Percentiles rank a stretch among this genome's conserved stretches.
phyloP scores from a whole-genome alignment of 2,329 filamentous ascomycete genomes.

The Botrytis pseudocinerea region DNA sequence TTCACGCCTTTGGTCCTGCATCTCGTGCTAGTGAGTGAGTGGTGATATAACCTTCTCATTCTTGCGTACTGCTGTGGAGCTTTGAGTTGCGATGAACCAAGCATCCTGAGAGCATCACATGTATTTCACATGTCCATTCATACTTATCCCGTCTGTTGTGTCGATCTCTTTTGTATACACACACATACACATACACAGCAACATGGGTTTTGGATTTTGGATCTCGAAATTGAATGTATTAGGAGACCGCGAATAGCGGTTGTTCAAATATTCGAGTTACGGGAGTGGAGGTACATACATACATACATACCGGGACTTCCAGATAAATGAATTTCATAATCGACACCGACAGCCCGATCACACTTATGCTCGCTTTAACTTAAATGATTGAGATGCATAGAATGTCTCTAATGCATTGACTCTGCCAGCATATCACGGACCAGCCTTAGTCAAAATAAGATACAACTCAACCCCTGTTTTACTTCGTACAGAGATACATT shows the following conservation, averaged over 20 bases:
- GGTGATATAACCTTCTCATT: constrained; percentile 12
- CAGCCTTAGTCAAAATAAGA: not conserved
- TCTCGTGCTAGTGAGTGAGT: not conserved
- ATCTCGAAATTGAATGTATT: not conserved
- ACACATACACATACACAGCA: not conserved
- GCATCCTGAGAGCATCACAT: constrained; percentile 1
- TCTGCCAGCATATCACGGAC: constrained; percentile 19
- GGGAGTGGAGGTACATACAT: not conserved
- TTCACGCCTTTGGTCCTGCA: constrained; percentile 12
- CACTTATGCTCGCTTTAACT: constrained; percentile 9
- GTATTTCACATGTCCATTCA: constrained; percentile 4
- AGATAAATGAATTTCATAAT: constrained; percentile 3
- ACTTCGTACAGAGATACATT: constrained; percentile 18
- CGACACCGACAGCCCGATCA: not conserved
- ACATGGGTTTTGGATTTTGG: not conserved
- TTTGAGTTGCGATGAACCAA: not conserved
- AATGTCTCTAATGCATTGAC: constrained; percentile 21
- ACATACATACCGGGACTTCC: not conserved
- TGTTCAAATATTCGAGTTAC: not conserved
- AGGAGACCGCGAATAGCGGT: not conserved
- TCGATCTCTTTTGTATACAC: not conserved
- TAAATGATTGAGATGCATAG: constrained; percentile 13
- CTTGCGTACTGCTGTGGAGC: constrained; percentile 2
- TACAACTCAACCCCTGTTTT: constrained; percentile 10
- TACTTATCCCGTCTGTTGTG: not conserved